These are phyloP conservation scores for barley (Hordeum vulgare) DNA, from an alignment of 176 grass and related monocot species.

Conservation along the genomic window MorexV3_pseudomolecules_assembly NC_058523.1:554468255-554468754, in stretches of 20 bases:
- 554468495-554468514: not conserved
- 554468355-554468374: not conserved
- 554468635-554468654: constrained; percentile 39
- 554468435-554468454: not conserved
- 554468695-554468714: constrained; percentile 13
- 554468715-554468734: not conserved
- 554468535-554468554: too few relatives aligned
- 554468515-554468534: not conserved
- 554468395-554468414: not conserved
- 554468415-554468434: constrained; percentile 23
- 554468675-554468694: not conserved
- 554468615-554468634: constrained; percentile 24
- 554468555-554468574: not conserved
- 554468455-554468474: not conserved
- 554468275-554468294: not conserved
- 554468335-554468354: not conserved
- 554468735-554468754: not conserved
- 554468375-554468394: not conserved
- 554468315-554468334: not conserved
- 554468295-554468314: not conserved
- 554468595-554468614: not conserved
- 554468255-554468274: not conserved
- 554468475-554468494: not conserved
- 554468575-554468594: constrained; percentile 4
- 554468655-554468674: not conserved